Percentiles rank a stretch among this genome's conserved stretches.
phyloP scores from a whole-genome alignment of 768 basidiomycete genomes.

The Tephrocybe rancida region DNA sequence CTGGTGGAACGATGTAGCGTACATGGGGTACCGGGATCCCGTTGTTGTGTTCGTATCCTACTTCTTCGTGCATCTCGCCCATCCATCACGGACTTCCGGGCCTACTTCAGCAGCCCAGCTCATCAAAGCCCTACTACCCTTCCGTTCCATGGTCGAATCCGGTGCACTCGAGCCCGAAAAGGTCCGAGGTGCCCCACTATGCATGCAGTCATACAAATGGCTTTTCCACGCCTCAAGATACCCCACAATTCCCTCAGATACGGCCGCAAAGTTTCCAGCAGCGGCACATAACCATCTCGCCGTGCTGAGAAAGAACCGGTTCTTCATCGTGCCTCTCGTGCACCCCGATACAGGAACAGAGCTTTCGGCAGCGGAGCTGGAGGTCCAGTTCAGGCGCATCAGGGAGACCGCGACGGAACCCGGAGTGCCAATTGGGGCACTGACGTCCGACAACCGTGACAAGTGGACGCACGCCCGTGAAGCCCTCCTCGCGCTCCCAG shows the following conservation, averaged over 20 bases:
- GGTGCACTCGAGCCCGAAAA: slow-evolving; percentile 88
- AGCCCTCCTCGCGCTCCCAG: slow-evolving; percentile 56
- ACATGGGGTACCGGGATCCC: slow-evolving; percentile 86
- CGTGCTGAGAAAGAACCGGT: slow-evolving; percentile 89
- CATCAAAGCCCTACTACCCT: slow-evolving; percentile 83
- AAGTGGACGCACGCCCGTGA: slow-evolving; percentile 78
- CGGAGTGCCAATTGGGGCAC: slow-evolving; percentile 66
- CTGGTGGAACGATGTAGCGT: slow-evolving; percentile 97
- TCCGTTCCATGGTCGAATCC: slow-evolving; percentile 81
- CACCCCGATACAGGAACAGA: slow-evolving; percentile 61
- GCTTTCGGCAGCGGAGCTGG: slow-evolving; percentile 80
- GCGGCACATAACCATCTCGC: slow-evolving; percentile 82
- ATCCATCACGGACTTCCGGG: slow-evolving; percentile 53
- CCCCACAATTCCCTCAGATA: slow-evolving; percentile 82
- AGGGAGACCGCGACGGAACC: slow-evolving; percentile 55
- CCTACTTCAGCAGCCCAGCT: slow-evolving; percentile 80
- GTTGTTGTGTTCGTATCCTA: slow-evolving; percentile 94
- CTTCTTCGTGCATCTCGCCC: slow-evolving; percentile 87
- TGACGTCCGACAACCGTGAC: slow-evolving; percentile 91
- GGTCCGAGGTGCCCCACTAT: slow-evolving; percentile 73
- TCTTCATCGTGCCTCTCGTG: slow-evolving; percentile 79
- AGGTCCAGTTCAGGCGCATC: slow-evolving; percentile 77
- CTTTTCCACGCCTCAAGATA: slow-evolving; percentile 95
- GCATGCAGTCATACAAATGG: slow-evolving; percentile 96
- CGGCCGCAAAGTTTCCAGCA: slow-evolving; percentile 79